Conservation (phyloP, 495 filamentous ascomycete genomes). For the Pyrenula massariospora region DNA sequence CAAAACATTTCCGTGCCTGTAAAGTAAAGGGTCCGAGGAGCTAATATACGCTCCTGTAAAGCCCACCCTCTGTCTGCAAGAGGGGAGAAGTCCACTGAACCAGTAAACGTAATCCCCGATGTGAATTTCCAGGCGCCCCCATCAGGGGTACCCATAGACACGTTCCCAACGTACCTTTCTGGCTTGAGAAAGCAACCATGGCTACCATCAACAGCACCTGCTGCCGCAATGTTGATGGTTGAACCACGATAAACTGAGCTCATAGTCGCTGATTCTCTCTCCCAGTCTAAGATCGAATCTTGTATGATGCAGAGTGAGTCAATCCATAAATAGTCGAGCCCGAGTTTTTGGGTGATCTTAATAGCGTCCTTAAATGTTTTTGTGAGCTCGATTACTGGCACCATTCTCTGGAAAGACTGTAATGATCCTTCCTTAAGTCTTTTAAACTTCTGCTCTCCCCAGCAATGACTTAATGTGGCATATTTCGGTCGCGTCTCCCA, state of each 20-base stretch:
- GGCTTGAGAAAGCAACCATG: constrained; percentile 3
- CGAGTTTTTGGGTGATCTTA: neutral
- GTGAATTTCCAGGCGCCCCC: neutral
- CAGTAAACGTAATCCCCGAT: neutral
- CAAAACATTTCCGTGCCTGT: neutral
- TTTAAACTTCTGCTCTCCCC: neutral
- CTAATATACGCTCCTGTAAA: neutral
- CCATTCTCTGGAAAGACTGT: neutral
- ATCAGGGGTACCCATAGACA: neutral
- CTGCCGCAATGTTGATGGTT: constrained; percentile 2
- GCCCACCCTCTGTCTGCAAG: neutral
- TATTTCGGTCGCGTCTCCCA: neutral
- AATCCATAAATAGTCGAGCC: constrained; percentile 4
- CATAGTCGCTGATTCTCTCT: constrained; percentile 2
- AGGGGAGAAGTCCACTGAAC: neutral
- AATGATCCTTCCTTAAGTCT: neutral
- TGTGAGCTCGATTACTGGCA: neutral
- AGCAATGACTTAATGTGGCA: constrained; percentile 1
- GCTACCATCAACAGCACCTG: constrained; percentile 1
- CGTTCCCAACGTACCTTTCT: neutral
- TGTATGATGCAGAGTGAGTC: constrained; percentile 5
- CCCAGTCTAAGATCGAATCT: neutral
- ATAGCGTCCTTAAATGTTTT: neutral
- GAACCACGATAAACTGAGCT: neutral
- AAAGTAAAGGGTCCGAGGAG: neutral